Evolutionary conservation across 2,329 filamentous ascomycete genomes (phyloP).

Genomic region (Cephalotrichum gorgonifer): DNA sequence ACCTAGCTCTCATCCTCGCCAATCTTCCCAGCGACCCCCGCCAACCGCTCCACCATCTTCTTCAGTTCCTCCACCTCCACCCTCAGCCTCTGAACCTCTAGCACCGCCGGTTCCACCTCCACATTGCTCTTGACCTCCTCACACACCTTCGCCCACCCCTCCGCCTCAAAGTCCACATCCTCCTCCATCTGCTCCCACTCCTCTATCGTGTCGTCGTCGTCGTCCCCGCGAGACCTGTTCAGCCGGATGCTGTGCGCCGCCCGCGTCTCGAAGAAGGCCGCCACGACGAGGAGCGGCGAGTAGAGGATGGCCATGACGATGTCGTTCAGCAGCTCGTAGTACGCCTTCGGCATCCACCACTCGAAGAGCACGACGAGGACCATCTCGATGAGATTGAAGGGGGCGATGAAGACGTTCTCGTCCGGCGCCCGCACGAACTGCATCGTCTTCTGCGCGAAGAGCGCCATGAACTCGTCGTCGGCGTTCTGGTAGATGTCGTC

Average conservation of each 20-base stretch:
- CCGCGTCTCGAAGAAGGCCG: conserved; percentile 60
- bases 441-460: conserved; percentile 91
- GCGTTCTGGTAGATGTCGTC: conserved; percentile 91
- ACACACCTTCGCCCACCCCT: conserved; percentile 79
- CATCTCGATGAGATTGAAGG: conserved; percentile 89
- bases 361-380: conserved; percentile 71
- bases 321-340: conserved; percentile 79
- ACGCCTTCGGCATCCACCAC: conserved; percentile 78
- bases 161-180: conserved; percentile 67
- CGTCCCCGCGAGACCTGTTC: conserved; percentile 72
- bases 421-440: conserved; percentile 94
- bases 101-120: conserved; percentile 63
- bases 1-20: background rate
- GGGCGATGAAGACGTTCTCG: conserved; percentile 95
- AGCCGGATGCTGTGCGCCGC: conserved; percentile 55
- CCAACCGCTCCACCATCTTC: background rate
- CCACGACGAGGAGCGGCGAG: conserved; percentile 69
- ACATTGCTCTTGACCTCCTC: conserved; percentile 69
- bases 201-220: conserved; percentile 78
- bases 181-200: conserved; percentile 83
- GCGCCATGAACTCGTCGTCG: conserved; percentile 87
- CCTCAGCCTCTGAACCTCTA: conserved; percentile 53
- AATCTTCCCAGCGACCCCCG: background rate
- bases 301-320: conserved; percentile 80
- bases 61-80: conserved; percentile 47